A percentile compares a stretch with the other conserved stretches of the same genome.
phyloP scores from a whole-genome alignment of 2,329 filamentous ascomycete species.

The Aspergillus amoenus region DNA sequence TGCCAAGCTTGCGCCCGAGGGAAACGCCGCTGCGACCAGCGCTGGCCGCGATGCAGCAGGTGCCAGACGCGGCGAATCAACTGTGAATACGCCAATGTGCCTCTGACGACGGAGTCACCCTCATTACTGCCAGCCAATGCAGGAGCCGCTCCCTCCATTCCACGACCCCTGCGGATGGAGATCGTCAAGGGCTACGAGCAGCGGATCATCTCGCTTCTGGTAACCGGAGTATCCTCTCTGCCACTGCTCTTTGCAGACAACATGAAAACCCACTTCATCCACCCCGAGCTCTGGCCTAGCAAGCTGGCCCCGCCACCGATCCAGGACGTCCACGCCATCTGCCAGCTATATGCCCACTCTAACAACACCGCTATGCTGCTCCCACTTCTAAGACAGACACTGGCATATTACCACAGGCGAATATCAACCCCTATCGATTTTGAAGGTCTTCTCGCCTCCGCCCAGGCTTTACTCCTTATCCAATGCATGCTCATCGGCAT shows the following conservation, averaged over 20 bases:
- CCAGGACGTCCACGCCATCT: slow-evolving; percentile 20
- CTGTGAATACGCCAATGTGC: slow-evolving; percentile 28
- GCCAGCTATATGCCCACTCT: slow-evolving; percentile 14
- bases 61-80: slow-evolving; percentile 20
- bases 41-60: slow-evolving; percentile 24
- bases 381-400: slow-evolving; percentile 16
- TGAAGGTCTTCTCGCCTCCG: slow-evolving; percentile 25
- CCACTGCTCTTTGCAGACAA: slow-evolving; percentile 18
- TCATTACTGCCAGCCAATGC: no score
- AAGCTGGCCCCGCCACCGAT: slow-evolving; percentile 12
- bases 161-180: slow-evolving; percentile 17
- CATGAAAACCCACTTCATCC: slow-evolving; percentile 26
- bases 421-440: slow-evolving; percentile 17
- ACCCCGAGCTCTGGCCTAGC: slow-evolving; percentile 21
- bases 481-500: slow-evolving; percentile 26
- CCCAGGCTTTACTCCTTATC: slow-evolving; percentile 25
- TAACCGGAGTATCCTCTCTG: slow-evolving; percentile 19
- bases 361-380: slow-evolving; percentile 1
- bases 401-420: slow-evolving; percentile 11
- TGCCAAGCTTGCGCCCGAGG: slow-evolving; percentile 28
- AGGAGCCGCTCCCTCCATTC: slow-evolving; percentile 3
- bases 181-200: slow-evolving; percentile 25
- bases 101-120: slow-evolving; percentile 8
- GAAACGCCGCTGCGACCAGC: slow-evolving; percentile 30
- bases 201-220: slow-evolving; percentile 20